These are phyloP conservation scores for Wallacemonas sp. DNA, from an alignment of 208 protist genomes.

Conservation along the genomic window DNA sequence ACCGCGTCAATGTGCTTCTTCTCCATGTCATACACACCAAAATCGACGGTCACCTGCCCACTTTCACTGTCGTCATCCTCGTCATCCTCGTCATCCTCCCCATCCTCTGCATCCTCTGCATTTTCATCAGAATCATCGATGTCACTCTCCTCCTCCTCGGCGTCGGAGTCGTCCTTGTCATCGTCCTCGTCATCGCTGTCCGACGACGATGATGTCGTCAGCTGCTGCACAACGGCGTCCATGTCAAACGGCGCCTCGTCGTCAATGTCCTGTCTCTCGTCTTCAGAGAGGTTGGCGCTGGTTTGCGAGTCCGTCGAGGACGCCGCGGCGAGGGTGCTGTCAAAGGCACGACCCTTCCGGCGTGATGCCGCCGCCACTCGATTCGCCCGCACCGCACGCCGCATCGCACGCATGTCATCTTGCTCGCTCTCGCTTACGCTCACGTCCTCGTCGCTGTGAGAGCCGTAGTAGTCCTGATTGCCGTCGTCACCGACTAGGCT, in stretches of 20 bases:
- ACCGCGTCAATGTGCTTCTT: constrained; percentile 54
- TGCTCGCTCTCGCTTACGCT: constrained; percentile 19
- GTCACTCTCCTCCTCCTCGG: constrained; percentile 13
- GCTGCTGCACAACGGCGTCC: not conserved
- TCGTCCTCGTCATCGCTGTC: constrained; percentile 14
- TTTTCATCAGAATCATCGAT: constrained; percentile 15
- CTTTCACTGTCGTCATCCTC: constrained; percentile 29
- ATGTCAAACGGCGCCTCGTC: constrained; percentile 1
- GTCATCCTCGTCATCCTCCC: constrained; percentile 26
- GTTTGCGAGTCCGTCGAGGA: not conserved
- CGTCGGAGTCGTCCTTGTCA: constrained; percentile 12
- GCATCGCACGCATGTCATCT: constrained; percentile 24
- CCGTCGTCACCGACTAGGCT: constrained; percentile 55
- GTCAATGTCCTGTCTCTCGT: not conserved
- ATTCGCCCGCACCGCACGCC: constrained; percentile 12
- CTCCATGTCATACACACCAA: constrained; percentile 88
- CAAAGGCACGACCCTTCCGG: not conserved
- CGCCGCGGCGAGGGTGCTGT: not conserved
- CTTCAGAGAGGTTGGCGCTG: not conserved
- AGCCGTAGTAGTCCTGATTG: constrained; percentile 49
- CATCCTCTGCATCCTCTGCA: constrained; percentile 18
- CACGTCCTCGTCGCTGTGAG: constrained; percentile 19
- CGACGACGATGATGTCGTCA: not conserved
- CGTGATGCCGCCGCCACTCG: not conserved
- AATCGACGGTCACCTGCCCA: constrained; percentile 73